A percentile compares a stretch with the other conserved stretches of the same genome.
Conservation (phyloP, 192 early-diverging fungal genomes). For the Kickxella alabastrina region DNA sequence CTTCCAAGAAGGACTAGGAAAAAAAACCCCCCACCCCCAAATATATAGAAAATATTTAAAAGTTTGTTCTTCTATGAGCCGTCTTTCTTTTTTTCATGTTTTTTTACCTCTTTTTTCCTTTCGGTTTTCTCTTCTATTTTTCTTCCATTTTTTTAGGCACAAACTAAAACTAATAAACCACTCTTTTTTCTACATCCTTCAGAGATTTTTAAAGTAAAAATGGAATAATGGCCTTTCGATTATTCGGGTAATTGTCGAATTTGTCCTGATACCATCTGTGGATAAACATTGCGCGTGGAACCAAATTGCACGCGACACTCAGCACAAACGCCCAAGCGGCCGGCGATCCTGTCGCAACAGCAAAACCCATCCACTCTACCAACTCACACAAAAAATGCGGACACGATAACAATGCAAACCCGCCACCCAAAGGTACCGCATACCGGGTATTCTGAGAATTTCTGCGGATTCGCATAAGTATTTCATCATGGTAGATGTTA, state of each 20-base stretch:
- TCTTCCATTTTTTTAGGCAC: too few species aligned
- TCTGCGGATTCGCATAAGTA: conserved; percentile 20
- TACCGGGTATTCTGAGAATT: conserved; percentile 11
- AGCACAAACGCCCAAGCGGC: conserved; percentile 48
- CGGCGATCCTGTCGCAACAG: conserved; percentile 28
- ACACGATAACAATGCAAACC: conserved; percentile 44
- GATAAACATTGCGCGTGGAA: conserved; percentile 39
- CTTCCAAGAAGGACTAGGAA: conserved; percentile 20
- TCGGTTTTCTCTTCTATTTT: conserved; percentile 4
- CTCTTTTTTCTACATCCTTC: neutral
- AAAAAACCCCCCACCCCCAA: too few species aligned
- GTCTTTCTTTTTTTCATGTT: conserved; percentile 3
- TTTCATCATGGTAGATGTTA: conserved; percentile 43
- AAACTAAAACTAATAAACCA: neutral
- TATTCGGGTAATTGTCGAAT: conserved; percentile 37
- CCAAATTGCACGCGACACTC: conserved; percentile 27
- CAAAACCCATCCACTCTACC: conserved; percentile 48
- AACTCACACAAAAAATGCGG: conserved; percentile 52
- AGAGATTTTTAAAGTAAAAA: conserved; percentile 22
- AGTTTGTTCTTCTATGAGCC: neutral
- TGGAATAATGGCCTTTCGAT: conserved; percentile 44
- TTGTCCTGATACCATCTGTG: conserved; percentile 38
- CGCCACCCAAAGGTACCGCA: conserved; percentile 26
- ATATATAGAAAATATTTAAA: too few species aligned
- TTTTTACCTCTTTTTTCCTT: conserved; percentile 11